Evolutionary conservation across 345 rosid species (phyloP).

Genomic region (Boechera divaricarpa): DNA sequence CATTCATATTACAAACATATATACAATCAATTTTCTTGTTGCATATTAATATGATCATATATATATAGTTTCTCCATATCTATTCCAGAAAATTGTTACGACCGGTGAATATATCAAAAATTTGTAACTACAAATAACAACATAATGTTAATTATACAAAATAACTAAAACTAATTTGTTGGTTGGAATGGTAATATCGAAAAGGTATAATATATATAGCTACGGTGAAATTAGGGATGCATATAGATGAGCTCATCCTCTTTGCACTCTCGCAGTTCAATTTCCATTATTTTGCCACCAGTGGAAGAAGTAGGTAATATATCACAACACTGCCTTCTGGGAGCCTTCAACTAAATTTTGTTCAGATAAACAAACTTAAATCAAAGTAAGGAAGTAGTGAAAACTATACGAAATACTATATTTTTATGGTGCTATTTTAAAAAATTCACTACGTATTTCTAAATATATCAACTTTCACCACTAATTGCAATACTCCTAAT

Average conservation of each 20-base stretch:
- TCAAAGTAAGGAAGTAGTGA: neutral
- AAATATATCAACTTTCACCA: neutral
- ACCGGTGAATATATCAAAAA: neutral
- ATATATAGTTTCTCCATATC: neutral
- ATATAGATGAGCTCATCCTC: slow-evolving; percentile 70
- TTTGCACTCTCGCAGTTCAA: slow-evolving; percentile 69
- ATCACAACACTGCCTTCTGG: slow-evolving; percentile 91
- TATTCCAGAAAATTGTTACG: neutral
- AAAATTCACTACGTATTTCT: neutral
- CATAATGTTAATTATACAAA: neutral
- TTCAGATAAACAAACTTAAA: neutral
- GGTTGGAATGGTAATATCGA: slow-evolving; percentile 1
- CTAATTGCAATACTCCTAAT: neutral
- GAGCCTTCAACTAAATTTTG: slow-evolving; percentile 62
- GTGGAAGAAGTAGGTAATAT: slow-evolving; percentile 68
- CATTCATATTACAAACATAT: neutral
- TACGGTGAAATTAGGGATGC: slow-evolving; percentile 42
- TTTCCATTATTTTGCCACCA: slow-evolving; percentile 56
- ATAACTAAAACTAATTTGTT: neutral
- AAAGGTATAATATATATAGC: neutral
- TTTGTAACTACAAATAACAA: neutral
- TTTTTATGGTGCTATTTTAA: neutral
- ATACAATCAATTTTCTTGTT: too few relatives aligned
- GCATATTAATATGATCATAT: neutral
- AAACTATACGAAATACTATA: neutral